Conservation (phyloP, 1,139 yeast species). For the Zygosaccharomyces pseudobailii region DNA sequence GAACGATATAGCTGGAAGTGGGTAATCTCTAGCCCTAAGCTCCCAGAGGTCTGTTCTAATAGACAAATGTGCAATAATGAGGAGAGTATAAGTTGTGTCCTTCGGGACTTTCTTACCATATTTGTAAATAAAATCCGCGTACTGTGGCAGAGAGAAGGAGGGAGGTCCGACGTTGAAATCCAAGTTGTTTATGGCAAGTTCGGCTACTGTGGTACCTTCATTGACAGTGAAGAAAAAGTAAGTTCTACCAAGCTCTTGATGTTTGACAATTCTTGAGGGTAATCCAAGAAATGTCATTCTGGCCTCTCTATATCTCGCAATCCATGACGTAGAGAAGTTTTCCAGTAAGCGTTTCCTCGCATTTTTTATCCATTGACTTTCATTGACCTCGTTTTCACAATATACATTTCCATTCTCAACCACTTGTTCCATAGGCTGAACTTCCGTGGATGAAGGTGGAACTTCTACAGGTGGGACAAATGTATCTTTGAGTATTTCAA, state of each 20-base stretch:
- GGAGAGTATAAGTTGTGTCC: constrained; percentile 56
- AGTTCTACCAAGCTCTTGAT: constrained; percentile 16
- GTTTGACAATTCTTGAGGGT: constrained; percentile 22
- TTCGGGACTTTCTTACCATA: constrained; percentile 76
- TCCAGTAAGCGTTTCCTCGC: constrained; percentile 29
- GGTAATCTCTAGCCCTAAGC: constrained; percentile 57
- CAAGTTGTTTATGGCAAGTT: constrained; percentile 42
- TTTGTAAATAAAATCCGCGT: constrained; percentile 55
- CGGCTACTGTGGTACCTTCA: constrained; percentile 26
- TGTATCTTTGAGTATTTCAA: constrained; percentile 37
- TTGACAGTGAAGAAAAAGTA: constrained; percentile 20
- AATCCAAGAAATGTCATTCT: constrained; percentile 37
- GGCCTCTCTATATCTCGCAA: constrained; percentile 46
- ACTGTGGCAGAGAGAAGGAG: constrained; percentile 44
- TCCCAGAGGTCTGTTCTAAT: constrained; percentile 46
- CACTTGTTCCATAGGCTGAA: background rate
- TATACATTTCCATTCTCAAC: constrained; percentile 1
- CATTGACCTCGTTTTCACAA: background rate
- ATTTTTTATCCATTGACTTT: background rate
- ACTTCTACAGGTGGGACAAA: background rate
- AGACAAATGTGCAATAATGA: constrained; percentile 48
- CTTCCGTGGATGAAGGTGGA: background rate
- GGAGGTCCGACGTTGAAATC: constrained; percentile 50
- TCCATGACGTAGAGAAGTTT: constrained; percentile 54
- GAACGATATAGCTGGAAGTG: constrained; percentile 42